Base-by-base conservation (phyloP, 805 yeast genomes). In the Schwanniomyces sp. region DNA sequence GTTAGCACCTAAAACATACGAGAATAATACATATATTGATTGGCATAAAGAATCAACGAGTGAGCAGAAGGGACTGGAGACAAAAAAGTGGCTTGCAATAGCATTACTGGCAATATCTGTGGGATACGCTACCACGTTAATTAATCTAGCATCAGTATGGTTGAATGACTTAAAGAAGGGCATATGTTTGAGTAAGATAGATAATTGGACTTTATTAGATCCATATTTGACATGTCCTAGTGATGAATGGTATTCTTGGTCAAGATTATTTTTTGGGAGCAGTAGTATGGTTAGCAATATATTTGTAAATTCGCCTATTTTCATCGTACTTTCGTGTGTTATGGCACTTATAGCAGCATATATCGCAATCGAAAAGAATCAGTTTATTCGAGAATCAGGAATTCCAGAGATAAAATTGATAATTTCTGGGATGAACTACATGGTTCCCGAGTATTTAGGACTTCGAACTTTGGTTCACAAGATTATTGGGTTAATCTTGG, bases 381-480 rank as follows among this genome's bases (percentile, higher is more conserved):
- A 62, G 2, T 51, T 57, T 29, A 64, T 69, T 40, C 67, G 62
- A 40, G 75, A 69, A 50, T 67, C 88, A 43, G 96, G 96, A 6
- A 85, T 89, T 26, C 78, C 91, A 0, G 96, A 88, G 56, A 77
- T 86, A 41, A 85, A 85, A 57, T 72, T 84, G 34, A 78, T 86
- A 16, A 72, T 88, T 9, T 79, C 84, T 3, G 96, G 96, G 0
- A 72, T 80, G 53, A 75, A 80, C 25, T 74, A 84, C 47, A 48
- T 62, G 28, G 45, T 70, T 24, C 62, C 70, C 7, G 72, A 69
- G 5, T 82, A 85, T 53, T 63, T 89, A 44, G 78, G 82, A 7
- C 46, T 73, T 9, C 62, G 64, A 28, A 76, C 86, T 3, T 66
- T 88, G n/a, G 18, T 79, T 2, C 70, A 72, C 45, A 88, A 88